Evolutionary conservation across 495 filamentous ascomycete genomes (phyloP).

Genomic region (Annulohypoxylon bovei): DNA sequence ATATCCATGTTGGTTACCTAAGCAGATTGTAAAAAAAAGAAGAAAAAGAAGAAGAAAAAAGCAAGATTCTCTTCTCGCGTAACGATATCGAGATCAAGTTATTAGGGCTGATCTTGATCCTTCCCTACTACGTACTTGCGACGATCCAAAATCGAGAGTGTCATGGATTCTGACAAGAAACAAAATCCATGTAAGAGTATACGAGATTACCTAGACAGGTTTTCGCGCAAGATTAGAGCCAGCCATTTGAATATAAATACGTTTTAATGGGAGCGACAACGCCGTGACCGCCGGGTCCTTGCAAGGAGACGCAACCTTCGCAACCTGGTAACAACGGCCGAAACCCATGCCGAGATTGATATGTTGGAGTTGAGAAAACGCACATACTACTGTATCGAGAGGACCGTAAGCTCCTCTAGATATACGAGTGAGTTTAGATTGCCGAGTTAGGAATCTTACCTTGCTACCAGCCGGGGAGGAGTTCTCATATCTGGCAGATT

Average conservation of each 20-base stretch:
- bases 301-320: not conserved
- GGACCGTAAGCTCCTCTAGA: too few relatives aligned
- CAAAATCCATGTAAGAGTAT: not conserved
- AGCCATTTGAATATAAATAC: not conserved
- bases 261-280: not conserved
- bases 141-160: not conserved
- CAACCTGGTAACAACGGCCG: not conserved
- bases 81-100: not conserved
- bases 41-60: not conserved
- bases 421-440: too few relatives aligned
- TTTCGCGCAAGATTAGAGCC: not conserved
- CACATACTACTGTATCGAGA: not conserved
- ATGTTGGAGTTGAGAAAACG: not conserved
- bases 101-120: not conserved
- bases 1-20: not conserved
- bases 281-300: not conserved
- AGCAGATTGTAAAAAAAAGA: not conserved
- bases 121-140: too few relatives aligned
- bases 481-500: not conserved
- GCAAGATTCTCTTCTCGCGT: not conserved
- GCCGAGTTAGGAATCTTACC: not conserved
- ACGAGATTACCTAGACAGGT: not conserved
- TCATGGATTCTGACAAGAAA: not conserved
- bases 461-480: not conserved
- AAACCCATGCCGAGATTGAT: not conserved